Base-by-base conservation (phyloP, 371 early-diverging fungal species). In the Dinochytrium kinnereticum region DNA sequence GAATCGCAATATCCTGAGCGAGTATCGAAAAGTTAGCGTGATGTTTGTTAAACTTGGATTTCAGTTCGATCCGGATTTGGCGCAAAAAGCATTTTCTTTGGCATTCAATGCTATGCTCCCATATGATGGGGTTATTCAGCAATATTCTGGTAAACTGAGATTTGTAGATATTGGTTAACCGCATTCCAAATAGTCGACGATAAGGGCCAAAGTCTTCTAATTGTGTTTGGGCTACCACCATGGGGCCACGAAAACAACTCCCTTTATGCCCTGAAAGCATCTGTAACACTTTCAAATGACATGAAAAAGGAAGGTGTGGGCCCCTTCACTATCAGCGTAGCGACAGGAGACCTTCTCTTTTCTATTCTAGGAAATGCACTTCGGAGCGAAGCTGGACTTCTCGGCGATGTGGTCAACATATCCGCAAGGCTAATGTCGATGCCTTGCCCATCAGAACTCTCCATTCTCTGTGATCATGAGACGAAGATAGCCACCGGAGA, bases 391-490 rank as follows among this genome's bases (percentile, higher is more conserved):
- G 67, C 67, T 15, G 31, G 67, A 17, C 44, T 66, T 21, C 67
- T 66, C 38, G 67, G 67, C 28, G 67, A 66, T 44, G 67, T 49
- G 19, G 67, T 66, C 19, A 66, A 66, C 44, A 21, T 40, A n/a
- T 10, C 44, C 26, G 67, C 67, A 36, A 21, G 64, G 28, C 64
- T 64, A 5, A 64, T 64, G 64, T 28, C 28, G 34, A 17, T 64
- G 28, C 26, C 19, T 33, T 37, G 34, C 3, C 2, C 5, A 15
- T 33, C 37, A 15, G 64, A 19, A 28, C 28, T 64, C 34, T 28
- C 17, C 34, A 64, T 28, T 15, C 64, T 64, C 31, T 64, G 64
- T 24, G 64, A 64, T 37, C 3, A 28, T 17, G 64, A 28, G 10
- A 64, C 64, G 13, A 28, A 64, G 34, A 24, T 17, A 17, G 34